phyloP scores from a whole-genome alignment of 768 basidiomycete species.

The Lactifluus piperatus region DNA sequence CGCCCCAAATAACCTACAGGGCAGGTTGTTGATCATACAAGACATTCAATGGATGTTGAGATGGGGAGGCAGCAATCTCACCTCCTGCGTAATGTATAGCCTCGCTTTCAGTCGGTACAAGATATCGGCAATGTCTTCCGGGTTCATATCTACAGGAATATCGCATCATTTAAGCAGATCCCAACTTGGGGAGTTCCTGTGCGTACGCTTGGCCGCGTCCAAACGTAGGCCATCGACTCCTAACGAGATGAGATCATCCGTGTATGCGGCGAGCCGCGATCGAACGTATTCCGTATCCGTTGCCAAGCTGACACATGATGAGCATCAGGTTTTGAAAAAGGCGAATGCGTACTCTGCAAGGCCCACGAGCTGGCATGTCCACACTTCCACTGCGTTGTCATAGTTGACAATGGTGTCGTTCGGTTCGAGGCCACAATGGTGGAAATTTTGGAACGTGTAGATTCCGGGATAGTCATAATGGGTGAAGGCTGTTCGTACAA shows the following conservation, averaged over 20 bases:
- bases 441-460: slow-evolving; percentile 40
- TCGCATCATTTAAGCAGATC: background rate
- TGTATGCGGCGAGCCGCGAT: slow-evolving; percentile 44
- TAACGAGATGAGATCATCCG: slow-evolving; percentile 50
- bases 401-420: slow-evolving; percentile 49
- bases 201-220: slow-evolving; percentile 56
- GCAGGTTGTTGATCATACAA: background rate
- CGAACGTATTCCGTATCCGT: slow-evolving; percentile 57
- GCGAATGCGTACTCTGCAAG: slow-evolving; percentile 32
- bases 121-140: slow-evolving; percentile 47
- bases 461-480: slow-evolving; percentile 36
- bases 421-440: slow-evolving; percentile 51
- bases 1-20: slow-evolving; percentile 30
- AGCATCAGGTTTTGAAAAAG: background rate
- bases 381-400: slow-evolving; percentile 42
- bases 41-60: background rate
- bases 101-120: slow-evolving; percentile 31
- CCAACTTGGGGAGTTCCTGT: background rate
- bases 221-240: slow-evolving; percentile 55
- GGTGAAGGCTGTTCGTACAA: slow-evolving; percentile 30
- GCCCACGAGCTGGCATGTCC: slow-evolving; percentile 31
- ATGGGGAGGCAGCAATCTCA: background rate
- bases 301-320: slow-evolving; percentile 35
- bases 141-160: slow-evolving; percentile 39
- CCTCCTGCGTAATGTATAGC: slow-evolving; percentile 59